These are phyloP conservation scores for Teunomyces stri DNA, from an alignment of 805 yeast species.

Conservation along the genomic window DNA sequence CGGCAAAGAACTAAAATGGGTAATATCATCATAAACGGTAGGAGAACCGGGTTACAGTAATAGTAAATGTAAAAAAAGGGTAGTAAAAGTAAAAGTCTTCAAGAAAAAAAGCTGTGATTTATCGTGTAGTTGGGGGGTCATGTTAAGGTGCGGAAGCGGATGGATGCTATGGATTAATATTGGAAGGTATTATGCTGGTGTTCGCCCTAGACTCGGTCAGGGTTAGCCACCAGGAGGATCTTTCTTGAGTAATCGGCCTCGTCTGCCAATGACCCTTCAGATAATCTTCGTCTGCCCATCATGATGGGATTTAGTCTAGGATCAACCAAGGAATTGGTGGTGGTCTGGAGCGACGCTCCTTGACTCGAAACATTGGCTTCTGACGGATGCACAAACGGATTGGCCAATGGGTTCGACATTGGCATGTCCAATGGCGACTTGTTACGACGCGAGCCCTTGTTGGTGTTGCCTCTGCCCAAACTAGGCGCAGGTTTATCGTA, in stretches of 20 bases:
- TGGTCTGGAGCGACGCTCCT: slow-evolving; percentile 10
- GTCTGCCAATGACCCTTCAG: slow-evolving; percentile 85
- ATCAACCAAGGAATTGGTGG: slow-evolving; percentile 34
- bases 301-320: slow-evolving; percentile 71
- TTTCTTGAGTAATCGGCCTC: slow-evolving; percentile 80
- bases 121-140: neutral
- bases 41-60: too few relatives aligned
- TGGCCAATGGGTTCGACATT: slow-evolving; percentile 35
- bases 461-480: slow-evolving; percentile 43
- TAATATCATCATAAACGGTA: neutral
- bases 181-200: slow-evolving; percentile 7
- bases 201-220: slow-evolving; percentile 49
- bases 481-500: slow-evolving; percentile 18
- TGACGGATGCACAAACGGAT: slow-evolving; percentile 64
- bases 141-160: too few relatives aligned
- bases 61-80: neutral
- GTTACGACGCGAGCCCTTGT: slow-evolving; percentile 21
- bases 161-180: neutral
- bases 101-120: neutral
- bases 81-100: neutral
- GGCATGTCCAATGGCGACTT: slow-evolving; percentile 36
- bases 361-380: slow-evolving; percentile 36
- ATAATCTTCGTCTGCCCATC: slow-evolving; percentile 79
- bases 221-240: slow-evolving; percentile 83
- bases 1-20: neutral